phyloP scores from a whole-genome alignment of 129 eudicot genomes.

The Helianthus tuberosus region DNA sequence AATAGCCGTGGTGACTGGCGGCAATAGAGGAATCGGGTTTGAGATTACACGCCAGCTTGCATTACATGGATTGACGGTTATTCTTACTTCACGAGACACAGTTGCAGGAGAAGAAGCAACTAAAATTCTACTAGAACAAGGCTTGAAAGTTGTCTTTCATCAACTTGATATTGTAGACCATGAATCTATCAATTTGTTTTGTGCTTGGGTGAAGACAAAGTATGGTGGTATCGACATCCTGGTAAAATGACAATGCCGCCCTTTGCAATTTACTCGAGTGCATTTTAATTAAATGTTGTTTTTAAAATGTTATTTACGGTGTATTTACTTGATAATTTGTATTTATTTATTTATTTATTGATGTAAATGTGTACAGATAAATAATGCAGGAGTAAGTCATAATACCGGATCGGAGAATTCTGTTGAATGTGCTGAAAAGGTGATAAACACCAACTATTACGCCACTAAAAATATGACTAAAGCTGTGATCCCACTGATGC shows the following conservation, averaged over 20 bases:
- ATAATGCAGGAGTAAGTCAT: slow-evolving; percentile 84
- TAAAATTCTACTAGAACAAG: slow-evolving; percentile 69
- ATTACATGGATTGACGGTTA: slow-evolving; percentile 69
- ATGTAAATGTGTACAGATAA: slow-evolving; percentile 53
- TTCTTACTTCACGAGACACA: slow-evolving; percentile 82
- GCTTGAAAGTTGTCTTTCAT: slow-evolving; percentile 71
- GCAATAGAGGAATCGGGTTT: slow-evolving; percentile 92
- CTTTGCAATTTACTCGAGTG: slow-evolving; percentile 9
- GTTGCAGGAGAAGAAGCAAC: slow-evolving; percentile 71
- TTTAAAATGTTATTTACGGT: not conserved
- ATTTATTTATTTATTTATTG: slow-evolving; percentile 8
- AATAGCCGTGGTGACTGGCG: slow-evolving; percentile 93
- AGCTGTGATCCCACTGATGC: slow-evolving; percentile 82
- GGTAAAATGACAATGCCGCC: slow-evolving; percentile 42
- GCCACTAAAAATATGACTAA: slow-evolving; percentile 79
- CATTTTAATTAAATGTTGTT: not conserved
- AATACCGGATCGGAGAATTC: slow-evolving; percentile 76
- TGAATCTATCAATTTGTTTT: slow-evolving; percentile 55
- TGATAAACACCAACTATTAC: slow-evolving; percentile 66
- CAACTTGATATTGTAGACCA: slow-evolving; percentile 74
- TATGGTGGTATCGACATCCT: slow-evolving; percentile 80
- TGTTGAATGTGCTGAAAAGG: slow-evolving; percentile 77
- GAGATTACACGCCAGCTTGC: slow-evolving; percentile 93
- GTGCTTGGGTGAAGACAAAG: slow-evolving; percentile 60
- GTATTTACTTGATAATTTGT: not conserved